Base-by-base conservation (phyloP, 352 stramenopile genomes). In the Pythium biforme region DNA sequence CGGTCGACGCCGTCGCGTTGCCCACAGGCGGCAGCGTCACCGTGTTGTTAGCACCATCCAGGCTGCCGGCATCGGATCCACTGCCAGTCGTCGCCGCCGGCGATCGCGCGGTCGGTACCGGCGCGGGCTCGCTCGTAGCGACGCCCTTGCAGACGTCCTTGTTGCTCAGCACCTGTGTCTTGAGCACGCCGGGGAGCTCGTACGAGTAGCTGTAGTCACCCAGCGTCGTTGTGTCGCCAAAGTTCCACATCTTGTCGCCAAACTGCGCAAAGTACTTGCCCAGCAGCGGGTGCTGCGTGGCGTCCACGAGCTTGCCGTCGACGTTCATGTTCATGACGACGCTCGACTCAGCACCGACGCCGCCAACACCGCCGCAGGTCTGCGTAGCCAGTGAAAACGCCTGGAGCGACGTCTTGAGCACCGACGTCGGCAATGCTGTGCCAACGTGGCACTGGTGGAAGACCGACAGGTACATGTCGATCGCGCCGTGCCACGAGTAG, bases 161-260 rank as follows among this genome's bases (percentile, higher is more conserved):
- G 76, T 89, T 89, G 59, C 68, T 86, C 49, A 89, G 54, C 31
- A 89, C 59, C 68, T 88, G 80, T 52, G 85, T 78, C 50, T 68
- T 75, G 46, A 88, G 66, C 27, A 88, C 54, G 47, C 79, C 72
- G 5, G 81, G 78, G 19, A 90, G 59, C 60, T 88, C 66, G 69
- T 91, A 91, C 66, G 73, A 77, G 77, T 91, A 91, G 64, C 76
- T 80, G 66, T 83, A 87, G 62, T 88, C 75, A 17, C 76, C 79
- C n/a, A 90, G 76, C 66, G 82, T 72, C 54, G 74, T 64, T 22
- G 83, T 74, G 62, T 89, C 79, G 17, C 53, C 78, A 61, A 87
- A 86, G 64, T 87, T 78, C 74, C 76, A 84, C 50, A 77, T 79
- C 22, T 81, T 71, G 54, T 71, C 76, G 27, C 79, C 77, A 5